These are phyloP conservation scores for Plantago coronopus DNA, from an alignment of 305 asterid genomes.

Conservation along the genomic window DNA sequence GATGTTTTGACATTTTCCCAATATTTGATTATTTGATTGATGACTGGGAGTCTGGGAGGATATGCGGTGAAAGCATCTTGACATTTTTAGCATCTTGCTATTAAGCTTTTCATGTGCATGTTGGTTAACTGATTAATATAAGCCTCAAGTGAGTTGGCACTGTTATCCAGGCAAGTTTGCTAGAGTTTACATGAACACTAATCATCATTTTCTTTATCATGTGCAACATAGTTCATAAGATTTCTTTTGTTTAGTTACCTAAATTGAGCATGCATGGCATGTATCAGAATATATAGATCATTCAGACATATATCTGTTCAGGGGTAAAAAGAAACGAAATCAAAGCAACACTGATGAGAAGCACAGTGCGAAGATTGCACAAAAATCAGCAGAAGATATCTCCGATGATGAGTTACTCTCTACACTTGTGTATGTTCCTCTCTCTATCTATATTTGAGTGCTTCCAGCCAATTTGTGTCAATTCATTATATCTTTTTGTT, in stretches of 20 bases:
- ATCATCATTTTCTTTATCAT: slow-evolving; percentile 1
- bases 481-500: too few species aligned
- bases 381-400: slow-evolving; percentile 31
- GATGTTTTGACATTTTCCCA: neutral
- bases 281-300: slow-evolving; percentile 17
- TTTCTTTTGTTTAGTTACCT: slow-evolving; percentile 1
- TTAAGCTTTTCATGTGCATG: neutral
- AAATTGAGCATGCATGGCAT: slow-evolving; percentile 7
- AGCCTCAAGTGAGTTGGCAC: slow-evolving; percentile 2
- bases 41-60: slow-evolving; percentile 1
- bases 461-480: neutral
- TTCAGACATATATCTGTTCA: slow-evolving; percentile 27
- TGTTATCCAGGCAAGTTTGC: slow-evolving; percentile 4
- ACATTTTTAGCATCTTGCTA: neutral
- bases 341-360: slow-evolving; percentile 32
- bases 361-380: slow-evolving; percentile 33
- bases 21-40: neutral
- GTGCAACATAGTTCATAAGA: slow-evolving; percentile 9
- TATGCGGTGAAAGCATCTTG: slow-evolving; percentile 6
- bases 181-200: neutral
- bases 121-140: neutral
- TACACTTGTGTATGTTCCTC: slow-evolving; percentile 37
- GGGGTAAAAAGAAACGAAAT: slow-evolving; percentile 42
- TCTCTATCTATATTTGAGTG: slow-evolving; percentile 25
- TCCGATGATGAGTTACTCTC: slow-evolving; percentile 64